These are phyloP conservation scores for Baudoinia panamericana DNA, from an alignment of 495 filamentous ascomycete species.

Conservation along the genomic window DNA sequence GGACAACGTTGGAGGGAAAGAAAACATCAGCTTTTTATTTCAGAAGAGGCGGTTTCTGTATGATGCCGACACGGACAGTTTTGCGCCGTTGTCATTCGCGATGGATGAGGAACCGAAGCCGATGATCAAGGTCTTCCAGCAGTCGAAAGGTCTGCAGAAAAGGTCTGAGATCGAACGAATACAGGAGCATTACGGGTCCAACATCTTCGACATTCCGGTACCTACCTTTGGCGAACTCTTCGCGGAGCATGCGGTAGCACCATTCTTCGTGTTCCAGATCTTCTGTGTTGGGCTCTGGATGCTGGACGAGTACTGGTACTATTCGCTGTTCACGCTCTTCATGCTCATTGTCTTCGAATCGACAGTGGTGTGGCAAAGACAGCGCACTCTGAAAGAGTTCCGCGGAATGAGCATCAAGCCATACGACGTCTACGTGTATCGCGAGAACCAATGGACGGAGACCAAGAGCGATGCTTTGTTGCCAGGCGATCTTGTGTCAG, in stretches of 20 bases:
- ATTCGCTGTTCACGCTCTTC: conserved; percentile 94
- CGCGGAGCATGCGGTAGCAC: conserved; percentile 94
- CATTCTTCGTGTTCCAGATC: conserved; percentile 98
- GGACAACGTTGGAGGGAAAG: conserved; percentile 61
- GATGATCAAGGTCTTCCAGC: conserved; percentile 60
- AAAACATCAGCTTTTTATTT: conserved; percentile 81
- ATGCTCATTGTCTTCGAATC: conserved; percentile 97
- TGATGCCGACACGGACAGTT: conserved; percentile 50
- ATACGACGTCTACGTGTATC: conserved; percentile 82
- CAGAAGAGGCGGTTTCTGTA: conserved; percentile 96
- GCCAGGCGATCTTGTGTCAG: conserved; percentile 91
- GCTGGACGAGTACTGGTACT: conserved; percentile 99
- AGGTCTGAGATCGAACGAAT: conserved; percentile 61
- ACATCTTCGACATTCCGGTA: conserved; percentile 96
- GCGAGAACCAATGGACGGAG: conserved; percentile 74
- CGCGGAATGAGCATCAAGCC: conserved; percentile 99
- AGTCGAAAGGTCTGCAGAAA: conserved; percentile 55
- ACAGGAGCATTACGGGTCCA: conserved; percentile 86
- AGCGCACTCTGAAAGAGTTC: conserved; percentile 93
- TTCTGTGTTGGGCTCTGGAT: conserved; percentile 99
- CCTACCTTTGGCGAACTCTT: conserved; percentile 91
- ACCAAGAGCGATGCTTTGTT: conserved; percentile 86
- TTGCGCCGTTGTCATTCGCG: conserved; percentile 70
- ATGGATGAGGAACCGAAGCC: conserved; percentile 78
- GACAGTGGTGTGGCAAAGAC: conserved; percentile 97